phyloP scores from a whole-genome alignment of 2,329 filamentous ascomycete genomes.

The Exutisphaerella laricina region DNA sequence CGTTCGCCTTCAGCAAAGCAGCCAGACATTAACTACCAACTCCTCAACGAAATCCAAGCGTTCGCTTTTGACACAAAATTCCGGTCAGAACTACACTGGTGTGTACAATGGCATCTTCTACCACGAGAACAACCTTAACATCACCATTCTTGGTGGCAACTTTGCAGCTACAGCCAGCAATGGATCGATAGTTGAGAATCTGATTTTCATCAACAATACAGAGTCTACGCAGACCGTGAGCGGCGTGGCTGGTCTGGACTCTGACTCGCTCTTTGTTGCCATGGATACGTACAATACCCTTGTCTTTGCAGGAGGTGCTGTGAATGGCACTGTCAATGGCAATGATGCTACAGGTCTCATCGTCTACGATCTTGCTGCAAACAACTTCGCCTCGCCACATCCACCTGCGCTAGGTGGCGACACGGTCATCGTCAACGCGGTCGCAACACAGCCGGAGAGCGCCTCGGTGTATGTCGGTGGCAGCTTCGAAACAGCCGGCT shows the following conservation, averaged over 20 bases:
- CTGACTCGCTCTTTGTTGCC: conserved; percentile 68
- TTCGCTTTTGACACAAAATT: conserved; percentile 31
- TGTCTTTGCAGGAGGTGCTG: conserved; percentile 75
- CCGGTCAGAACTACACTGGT: conserved; percentile 51
- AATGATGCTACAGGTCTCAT: conserved; percentile 66
- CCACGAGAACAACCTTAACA: conserved; percentile 61
- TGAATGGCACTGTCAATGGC: conserved; percentile 65
- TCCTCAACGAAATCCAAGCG: conserved; percentile 36
- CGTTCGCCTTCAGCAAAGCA: conserved; percentile 46
- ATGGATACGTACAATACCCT: conserved; percentile 61
- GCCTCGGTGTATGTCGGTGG: conserved; percentile 81
- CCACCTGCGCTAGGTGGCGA: conserved; percentile 68
- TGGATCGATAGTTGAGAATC: conserved; percentile 68
- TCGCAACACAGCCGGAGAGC: conserved; percentile 64
- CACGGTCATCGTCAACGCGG: conserved; percentile 67
- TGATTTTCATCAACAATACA: conserved; percentile 76
- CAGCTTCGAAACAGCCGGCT: conserved; percentile 74
- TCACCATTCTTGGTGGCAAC: conserved; percentile 83
- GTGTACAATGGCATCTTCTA: conserved; percentile 79
- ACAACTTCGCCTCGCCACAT: conserved; percentile 59
- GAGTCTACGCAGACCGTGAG: conserved; percentile 45
- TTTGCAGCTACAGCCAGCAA: conserved; percentile 68
- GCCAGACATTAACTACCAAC: conserved; percentile 12
- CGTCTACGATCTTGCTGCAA: conserved; percentile 66
- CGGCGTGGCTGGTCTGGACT: conserved; percentile 63